Evolutionary conservation across 164 flowering plant species (phyloP), one percentile per base, ranked within the genome.

Genomic region (Platanus orientalis): DNA sequence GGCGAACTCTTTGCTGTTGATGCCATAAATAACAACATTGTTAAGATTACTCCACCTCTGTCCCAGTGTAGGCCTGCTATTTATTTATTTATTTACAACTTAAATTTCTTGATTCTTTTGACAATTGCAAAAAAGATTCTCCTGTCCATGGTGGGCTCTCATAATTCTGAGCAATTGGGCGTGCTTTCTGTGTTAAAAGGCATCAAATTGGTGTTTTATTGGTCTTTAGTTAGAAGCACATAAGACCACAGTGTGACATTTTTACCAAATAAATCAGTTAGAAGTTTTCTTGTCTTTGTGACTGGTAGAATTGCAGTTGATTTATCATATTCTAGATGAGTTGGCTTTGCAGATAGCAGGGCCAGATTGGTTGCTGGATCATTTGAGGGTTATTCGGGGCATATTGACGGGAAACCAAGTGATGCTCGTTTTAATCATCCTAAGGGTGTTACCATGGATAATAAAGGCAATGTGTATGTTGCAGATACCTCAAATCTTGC

Each of bases 301-400:
- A 51, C 10, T 25, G 14, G 6, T 51, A 14, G 64, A 19, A 36
- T n/a, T 36, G 7, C 24, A 20, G 36, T 11, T 30, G 28, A 6
- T 42, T 47, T 14, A 24, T 61, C 20, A 30, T 25, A 19, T 58
- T 53, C 30, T 60, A 44, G 32, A 26, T 60, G 23, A 39, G 20
- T n/a, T 66, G 53, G 16, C 62, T 71, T 39, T 78, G 77, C 86
- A 94, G 99, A 94, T 80, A 94, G 99, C 76, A 80, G 99, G 67
- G 96, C 90, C 40, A 84, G 99, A 76, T 79, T 91, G 75, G 90
- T 94, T 67, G 99, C 99, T 52, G 99, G 99, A 4, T 94, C 99
- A 62, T 94, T 88, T 76, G 88, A 94, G 71, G 97, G 99, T 47
- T 70, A 80, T 59, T 79, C 84, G 20, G 99, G 99, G 30, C 97